A percentile compares a stretch with the other conserved stretches of the same genome.
Evolutionary conservation across 768 basidiomycete species (phyloP).

Genomic region (Hortiboletus campestris): DNA sequence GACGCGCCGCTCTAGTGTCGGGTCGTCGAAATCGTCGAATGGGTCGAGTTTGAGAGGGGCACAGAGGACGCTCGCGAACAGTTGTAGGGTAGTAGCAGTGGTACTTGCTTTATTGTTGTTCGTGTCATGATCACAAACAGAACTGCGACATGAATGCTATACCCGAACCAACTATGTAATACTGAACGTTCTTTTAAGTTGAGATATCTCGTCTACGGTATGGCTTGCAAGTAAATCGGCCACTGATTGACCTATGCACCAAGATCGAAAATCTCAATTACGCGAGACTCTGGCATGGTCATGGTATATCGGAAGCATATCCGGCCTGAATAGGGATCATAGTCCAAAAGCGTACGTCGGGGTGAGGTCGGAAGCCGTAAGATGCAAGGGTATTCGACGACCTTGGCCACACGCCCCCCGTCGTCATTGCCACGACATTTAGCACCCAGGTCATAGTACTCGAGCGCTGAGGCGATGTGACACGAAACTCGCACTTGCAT

Average conservation of each 20-base stretch:
- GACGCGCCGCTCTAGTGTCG: background rate
- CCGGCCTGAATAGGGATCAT: slow-evolving; percentile 21
- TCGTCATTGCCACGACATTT: background rate
- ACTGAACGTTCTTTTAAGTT: background rate
- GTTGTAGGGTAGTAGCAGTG: background rate
- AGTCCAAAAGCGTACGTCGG: slow-evolving; percentile 9
- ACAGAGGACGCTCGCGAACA: background rate
- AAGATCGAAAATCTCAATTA: slow-evolving; percentile 19
- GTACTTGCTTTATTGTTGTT: background rate
- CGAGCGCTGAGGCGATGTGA: slow-evolving; percentile 1
- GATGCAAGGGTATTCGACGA: slow-evolving; percentile 4
- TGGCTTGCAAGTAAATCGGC: too few species aligned
- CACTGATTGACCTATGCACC: background rate
- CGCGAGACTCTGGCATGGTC: background rate
- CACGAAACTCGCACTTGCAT: background rate
- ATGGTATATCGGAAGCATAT: slow-evolving; percentile 6
- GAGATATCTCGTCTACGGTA: too few species aligned
- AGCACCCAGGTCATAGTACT: slow-evolving; percentile 14
- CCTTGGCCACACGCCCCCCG: background rate
- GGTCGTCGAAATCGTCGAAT: background rate
- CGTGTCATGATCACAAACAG: background rate
- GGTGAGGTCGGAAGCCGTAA: background rate
- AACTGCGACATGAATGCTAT: background rate
- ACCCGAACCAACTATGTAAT: background rate
- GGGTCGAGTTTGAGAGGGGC: background rate